Evolutionary conservation across 768 basidiomycete species (phyloP), one percentile per base, ranked within the genome.

Genomic region (Pilatotrama ljubarskyi): DNA sequence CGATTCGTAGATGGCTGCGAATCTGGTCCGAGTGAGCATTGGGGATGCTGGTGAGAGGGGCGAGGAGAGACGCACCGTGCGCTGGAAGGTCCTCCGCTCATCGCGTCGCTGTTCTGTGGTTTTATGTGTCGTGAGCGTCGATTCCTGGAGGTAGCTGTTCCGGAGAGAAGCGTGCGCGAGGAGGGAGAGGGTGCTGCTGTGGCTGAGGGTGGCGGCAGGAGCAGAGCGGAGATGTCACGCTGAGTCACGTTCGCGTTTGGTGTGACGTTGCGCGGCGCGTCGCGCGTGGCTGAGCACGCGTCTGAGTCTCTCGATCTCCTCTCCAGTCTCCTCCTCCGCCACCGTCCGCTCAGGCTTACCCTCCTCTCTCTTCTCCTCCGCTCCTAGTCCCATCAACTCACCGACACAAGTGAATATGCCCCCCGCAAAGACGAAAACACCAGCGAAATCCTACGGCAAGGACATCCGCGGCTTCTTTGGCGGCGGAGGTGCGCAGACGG

Each of bases 1-100:
- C 0, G 77, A 63, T 35, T 80, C 77, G 71, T 80, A 85, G 1
- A 83, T 66, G 11, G 74, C 68, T 10, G 73, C 65, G 61, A 86
- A 82, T 51, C 83, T 85, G 66, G 35, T 14, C 9, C 22, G 8
- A 2, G 24, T 41, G 49, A 57, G 32, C 15, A 4, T 32, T 22
- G 24, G 17, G n/a, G 20, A 2, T 35, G 40, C 20, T 15, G 24
- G 49, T 22, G 41, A 17, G 1, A 29, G 13, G 54, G 18, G 18
- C 0, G 9, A 47, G 26, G 6, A 7, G 14, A 51, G 18, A 29
- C 59, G 22, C 37, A 61, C 60, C 55, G 29, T 24, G 60, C 20
- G 24, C 60, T 62, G 13, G 55, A 24, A 1, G 53, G 35, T 18
- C 8, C 14, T 37, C 43, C 36, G 42, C 47, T 35, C 42, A 47